A percentile compares a stretch with the other conserved stretches of the same genome.
Evolutionary conservation across 768 basidiomycete genomes (phyloP).

Genomic region (Atractiella rhizophila): DNA sequence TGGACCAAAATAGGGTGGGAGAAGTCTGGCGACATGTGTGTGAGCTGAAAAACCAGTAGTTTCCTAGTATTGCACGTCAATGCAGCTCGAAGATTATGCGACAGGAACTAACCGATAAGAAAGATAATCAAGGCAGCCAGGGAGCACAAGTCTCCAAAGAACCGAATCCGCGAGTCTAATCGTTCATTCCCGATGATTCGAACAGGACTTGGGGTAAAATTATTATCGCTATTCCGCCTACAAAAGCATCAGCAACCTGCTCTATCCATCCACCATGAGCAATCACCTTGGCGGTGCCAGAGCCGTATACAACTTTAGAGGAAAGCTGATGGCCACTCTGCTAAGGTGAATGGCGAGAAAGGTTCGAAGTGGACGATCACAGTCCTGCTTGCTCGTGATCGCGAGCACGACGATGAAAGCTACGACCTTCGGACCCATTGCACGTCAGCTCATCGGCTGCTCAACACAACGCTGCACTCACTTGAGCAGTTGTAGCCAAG

Average conservation of each 20-base stretch:
- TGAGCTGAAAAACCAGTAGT: not conserved
- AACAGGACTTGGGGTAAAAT: too few species aligned
- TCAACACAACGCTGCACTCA: too few species aligned
- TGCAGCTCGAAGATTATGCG: not conserved
- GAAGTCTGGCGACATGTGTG: not conserved
- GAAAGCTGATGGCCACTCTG: slow-evolving; percentile 8
- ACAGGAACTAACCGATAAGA: not conserved
- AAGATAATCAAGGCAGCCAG: too few species aligned
- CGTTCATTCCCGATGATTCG: slow-evolving; percentile 4
- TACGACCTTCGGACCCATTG: too few species aligned
- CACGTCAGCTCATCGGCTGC: too few species aligned
- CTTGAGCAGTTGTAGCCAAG: too few species aligned
- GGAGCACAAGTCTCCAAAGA: too few species aligned
- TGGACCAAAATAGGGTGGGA: slow-evolving; percentile 8
- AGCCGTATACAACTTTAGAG: slow-evolving; percentile 5
- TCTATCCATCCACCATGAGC: not conserved
- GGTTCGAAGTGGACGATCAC: slow-evolving; percentile 8
- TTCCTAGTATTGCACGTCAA: not conserved
- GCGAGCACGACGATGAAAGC: slow-evolving; percentile 11
- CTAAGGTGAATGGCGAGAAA: slow-evolving; percentile 11
- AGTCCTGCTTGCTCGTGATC: not conserved
- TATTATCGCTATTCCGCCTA: not conserved
- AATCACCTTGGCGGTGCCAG: slow-evolving; percentile 5
- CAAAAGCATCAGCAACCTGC: not conserved
- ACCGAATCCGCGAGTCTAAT: slow-evolving; percentile 3